Conservation (phyloP, 129 eudicot species). For the Mikania micrantha region DNA sequence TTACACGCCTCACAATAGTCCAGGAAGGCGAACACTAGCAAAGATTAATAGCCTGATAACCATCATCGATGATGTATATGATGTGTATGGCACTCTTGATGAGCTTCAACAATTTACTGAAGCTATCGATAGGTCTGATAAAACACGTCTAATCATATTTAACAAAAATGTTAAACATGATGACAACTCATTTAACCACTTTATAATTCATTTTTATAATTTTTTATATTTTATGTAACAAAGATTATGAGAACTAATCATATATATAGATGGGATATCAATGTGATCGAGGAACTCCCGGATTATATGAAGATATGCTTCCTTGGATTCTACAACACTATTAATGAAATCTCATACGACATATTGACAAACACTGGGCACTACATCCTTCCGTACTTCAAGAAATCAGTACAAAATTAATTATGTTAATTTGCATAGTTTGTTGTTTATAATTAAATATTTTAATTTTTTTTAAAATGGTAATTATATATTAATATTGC, state of each 20-base stretch:
- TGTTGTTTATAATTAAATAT: too few relatives aligned
- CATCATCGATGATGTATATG: background rate
- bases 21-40: background rate
- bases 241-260: too few relatives aligned
- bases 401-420: too few relatives aligned
- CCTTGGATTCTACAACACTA: constrained; percentile 20
- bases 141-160: too few relatives aligned
- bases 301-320: constrained; percentile 36
- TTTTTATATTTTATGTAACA: too few relatives aligned
- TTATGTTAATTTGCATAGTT: too few relatives aligned
- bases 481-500: background rate
- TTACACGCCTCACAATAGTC: constrained; percentile 4
- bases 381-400: constrained; percentile 9
- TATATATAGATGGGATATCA: constrained; percentile 42
- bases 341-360: constrained; percentile 16
- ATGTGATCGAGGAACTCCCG: constrained; percentile 22
- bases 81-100: background rate
- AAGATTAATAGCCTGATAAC: background rate
- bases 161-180: too few relatives aligned
- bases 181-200: too few relatives aligned
- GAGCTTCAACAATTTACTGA: background rate
- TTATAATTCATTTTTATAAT: background rate
- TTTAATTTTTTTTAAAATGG: too few relatives aligned
- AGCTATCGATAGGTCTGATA: background rate
- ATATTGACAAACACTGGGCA: background rate